Conservation (phyloP, 2,329 filamentous ascomycete species). For the Arthrinium phaeospermum region DNA sequence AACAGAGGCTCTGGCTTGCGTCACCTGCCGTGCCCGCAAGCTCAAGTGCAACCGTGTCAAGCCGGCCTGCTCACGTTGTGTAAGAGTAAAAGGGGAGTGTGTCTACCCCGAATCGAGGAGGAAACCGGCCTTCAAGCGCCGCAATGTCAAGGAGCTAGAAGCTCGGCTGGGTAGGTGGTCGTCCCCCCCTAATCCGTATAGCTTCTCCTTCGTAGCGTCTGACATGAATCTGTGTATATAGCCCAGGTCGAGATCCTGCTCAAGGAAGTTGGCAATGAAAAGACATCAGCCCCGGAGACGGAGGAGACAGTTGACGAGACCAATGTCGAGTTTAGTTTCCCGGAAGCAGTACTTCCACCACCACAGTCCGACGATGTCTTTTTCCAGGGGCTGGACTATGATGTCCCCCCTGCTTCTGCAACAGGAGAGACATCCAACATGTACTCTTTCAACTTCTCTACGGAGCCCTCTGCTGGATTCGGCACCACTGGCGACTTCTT, state of each 20-base stretch:
- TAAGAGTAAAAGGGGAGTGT: constrained; percentile 76
- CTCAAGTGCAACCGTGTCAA: constrained; percentile 83
- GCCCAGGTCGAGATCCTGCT: constrained; percentile 83
- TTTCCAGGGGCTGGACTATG: constrained; percentile 36
- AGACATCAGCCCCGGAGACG: background rate
- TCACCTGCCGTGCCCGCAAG: constrained; percentile 71
- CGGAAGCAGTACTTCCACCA: constrained; percentile 26
- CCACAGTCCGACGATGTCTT: constrained; percentile 33
- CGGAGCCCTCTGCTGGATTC: background rate
- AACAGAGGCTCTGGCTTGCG: constrained; percentile 15
- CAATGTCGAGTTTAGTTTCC: constrained; percentile 29
- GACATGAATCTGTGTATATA: constrained; percentile 39
- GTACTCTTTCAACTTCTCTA: constrained; percentile 1
- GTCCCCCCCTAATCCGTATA: constrained; percentile 21
- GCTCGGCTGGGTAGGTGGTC: constrained; percentile 74
- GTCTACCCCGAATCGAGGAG: constrained; percentile 87
- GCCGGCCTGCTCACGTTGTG: constrained; percentile 81
- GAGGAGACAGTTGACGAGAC: constrained; percentile 25
- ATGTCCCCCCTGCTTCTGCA: constrained; percentile 10
- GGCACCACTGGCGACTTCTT: constrained; percentile 26
- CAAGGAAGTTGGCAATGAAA: constrained; percentile 63
- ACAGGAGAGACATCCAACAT: background rate
- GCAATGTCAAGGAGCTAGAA: constrained; percentile 90
- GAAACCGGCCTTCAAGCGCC: constrained; percentile 86
- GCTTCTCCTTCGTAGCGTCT: background rate